Conservation (phyloP, 148 eudicot genomes). For the Camellia japonica region DNA sequence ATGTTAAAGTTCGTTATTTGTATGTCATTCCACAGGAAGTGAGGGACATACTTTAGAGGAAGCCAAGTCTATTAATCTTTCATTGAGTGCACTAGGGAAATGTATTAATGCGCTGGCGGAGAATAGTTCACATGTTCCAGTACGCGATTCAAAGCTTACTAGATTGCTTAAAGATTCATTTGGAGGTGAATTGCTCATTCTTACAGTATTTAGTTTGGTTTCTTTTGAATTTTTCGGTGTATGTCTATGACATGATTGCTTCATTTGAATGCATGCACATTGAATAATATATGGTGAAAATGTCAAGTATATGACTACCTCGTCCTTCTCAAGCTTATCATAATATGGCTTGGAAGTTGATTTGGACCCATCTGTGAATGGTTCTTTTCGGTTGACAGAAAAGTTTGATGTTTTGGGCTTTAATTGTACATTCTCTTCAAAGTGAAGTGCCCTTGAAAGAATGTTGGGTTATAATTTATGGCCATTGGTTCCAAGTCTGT, state of each 20-base stretch:
- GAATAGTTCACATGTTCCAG: conserved; percentile 87
- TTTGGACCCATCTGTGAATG: not conserved
- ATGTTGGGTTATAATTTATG: not conserved
- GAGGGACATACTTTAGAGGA: conserved; percentile 92
- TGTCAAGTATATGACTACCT: not conserved
- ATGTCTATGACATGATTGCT: not conserved
- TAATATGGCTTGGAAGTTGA: not conserved
- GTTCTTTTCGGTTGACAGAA: not conserved
- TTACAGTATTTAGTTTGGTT: not conserved
- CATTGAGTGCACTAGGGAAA: conserved; percentile 89
- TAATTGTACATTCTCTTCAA: not conserved
- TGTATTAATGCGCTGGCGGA: conserved; percentile 97
- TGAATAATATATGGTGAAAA: not conserved
- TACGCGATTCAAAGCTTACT: conserved; percentile 96
- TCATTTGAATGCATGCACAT: not conserved
- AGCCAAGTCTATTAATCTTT: conserved; percentile 92
- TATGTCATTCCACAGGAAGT: conserved; percentile 55
- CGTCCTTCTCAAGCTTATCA: not conserved
- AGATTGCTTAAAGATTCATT: conserved; percentile 94
- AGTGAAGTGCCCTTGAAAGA: not conserved
- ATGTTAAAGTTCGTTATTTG: conserved; percentile 8
- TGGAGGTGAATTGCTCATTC: conserved; percentile 56
- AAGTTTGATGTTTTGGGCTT: not conserved
- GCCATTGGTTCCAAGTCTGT: not conserved
- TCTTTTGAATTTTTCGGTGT: not conserved